Base-by-base conservation (phyloP, 1,284 basidiomycete genomes). In the Pseudozyma sp. region DNA sequence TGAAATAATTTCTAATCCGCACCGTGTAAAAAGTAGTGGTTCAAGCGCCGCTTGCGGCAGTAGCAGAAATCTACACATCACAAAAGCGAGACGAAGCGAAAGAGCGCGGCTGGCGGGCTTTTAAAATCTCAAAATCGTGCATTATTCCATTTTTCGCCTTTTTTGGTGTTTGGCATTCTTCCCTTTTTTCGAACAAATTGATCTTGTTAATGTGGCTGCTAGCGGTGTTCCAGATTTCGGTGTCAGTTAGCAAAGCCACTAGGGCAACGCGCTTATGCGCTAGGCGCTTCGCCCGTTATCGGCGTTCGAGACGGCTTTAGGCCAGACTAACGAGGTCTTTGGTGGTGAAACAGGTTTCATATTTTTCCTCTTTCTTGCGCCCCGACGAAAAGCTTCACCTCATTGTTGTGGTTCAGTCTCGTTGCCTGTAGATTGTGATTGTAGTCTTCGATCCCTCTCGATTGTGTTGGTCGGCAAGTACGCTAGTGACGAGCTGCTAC, bases 321-420 rank as follows among this genome's bases (percentile, higher is more conserved):
- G 19, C 43, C n/a, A 19, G 16, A 44, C 25, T 31, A 31, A 31
- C 31, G 21, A 50, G 34, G n/a, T 16, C 18, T 10, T 14, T 35
- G 53, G 56, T 58, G 56, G 56, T 58, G 56, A 57, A 57, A 57
- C 55, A 18, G 49, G 55, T 57, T 31, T 57, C 55, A 47, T 31
- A 42, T 47, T 18, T 34, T 40, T 39, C 48, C 50, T 47, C 12
- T 34, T 31, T 39, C 48, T 57, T 57, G 11, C 45, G 55, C 55
- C 47, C 55, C 55, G 53, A 40, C 39, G 45, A n/a, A n/a, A 42
- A 13, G 25, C 25, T 31, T 31, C 25, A 31, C 25, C 25, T 31
- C 25, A 31, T 31, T 31, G 25, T 31, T 31, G 6, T 31, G 25
- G 3, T 31, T 31, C 25, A 31, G 25, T 3, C 25, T 31, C 3